phyloP scores from a whole-genome alignment of 2,329 filamentous ascomycete species.

The Verticillium nubilum region DNA sequence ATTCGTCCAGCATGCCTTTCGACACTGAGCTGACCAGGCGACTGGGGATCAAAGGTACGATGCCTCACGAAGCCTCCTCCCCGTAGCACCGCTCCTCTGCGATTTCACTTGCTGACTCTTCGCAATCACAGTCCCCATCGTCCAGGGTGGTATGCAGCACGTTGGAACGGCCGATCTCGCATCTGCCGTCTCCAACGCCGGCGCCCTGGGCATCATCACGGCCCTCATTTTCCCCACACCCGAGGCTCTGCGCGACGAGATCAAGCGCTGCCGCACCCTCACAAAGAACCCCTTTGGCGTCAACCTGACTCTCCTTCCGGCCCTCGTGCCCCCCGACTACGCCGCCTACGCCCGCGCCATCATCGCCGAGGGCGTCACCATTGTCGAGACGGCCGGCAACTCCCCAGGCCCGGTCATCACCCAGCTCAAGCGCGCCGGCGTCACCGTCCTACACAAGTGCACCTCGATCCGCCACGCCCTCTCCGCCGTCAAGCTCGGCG shows the following conservation, averaged over 20 bases:
- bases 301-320: constrained; percentile 89
- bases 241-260: constrained; percentile 88
- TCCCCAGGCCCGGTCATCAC: constrained; percentile 82
- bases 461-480: constrained; percentile 92
- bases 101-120: background rate
- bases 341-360: constrained; percentile 84
- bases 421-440: constrained; percentile 74
- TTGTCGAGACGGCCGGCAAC: constrained; percentile 93
- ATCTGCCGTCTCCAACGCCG: constrained; percentile 73
- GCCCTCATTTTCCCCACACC: constrained; percentile 90
- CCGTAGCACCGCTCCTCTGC: too few species aligned
- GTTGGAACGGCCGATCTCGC: constrained; percentile 77
- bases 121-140: constrained; percentile 58
- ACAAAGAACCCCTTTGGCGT: constrained; percentile 81
- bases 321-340: constrained; percentile 88
- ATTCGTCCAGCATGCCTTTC: constrained; percentile 43
- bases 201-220: constrained; percentile 76
- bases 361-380: constrained; percentile 85
- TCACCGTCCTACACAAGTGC: constrained; percentile 91
- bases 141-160: constrained; percentile 86
- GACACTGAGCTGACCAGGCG: constrained; percentile 52
- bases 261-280: constrained; percentile 76
- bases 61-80: background rate
- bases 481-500: constrained; percentile 86
- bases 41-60: constrained; percentile 47